Evolutionary conservation across 768 basidiomycete species (phyloP), one percentile per base, ranked within the genome.

Genomic region (Mycena alexandri): DNA sequence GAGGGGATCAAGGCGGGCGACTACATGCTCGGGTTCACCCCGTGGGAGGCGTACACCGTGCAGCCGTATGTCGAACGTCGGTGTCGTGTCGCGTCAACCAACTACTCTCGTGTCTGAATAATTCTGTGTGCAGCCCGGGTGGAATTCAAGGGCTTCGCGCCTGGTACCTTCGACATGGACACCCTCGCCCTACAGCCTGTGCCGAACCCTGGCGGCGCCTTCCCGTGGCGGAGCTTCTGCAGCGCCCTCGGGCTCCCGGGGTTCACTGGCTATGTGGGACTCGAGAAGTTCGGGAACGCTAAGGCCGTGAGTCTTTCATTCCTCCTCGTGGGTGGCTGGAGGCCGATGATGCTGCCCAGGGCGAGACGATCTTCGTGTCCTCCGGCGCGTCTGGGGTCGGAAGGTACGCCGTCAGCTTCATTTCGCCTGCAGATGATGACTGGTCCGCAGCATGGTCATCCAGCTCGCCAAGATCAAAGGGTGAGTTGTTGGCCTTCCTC

Each of bases 391-490:
- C 76, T 21, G 69, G 66, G 19, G 74, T 73, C 14, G 74, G 74
- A 61, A 63, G 52, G 74, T 75, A 56, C 16, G 57, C 16, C 3
- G 3, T 29, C 29, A 6, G 29, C n/a, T n/a, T n/a, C 3, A 29
- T 29, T 29, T 29, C 29, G 29, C 29, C 3, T 29, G 29, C 29
- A 3, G 29, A 29, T 6, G 29, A 3, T 6, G 29, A 29, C 3
- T 29, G 29, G 29, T 6, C 38, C 10, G 4, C 9, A 79, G 78
- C 24, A 61, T 80, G 47, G 77, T 79, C 7, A 63, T 77, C 13
- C 84, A 84, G 53, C 72, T 82, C 3, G 79, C 80, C 11, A 83
- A 83, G 52, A 66, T 61, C 1, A 75, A 79, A 14, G 38, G 38
- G 38, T 38, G 10, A 10, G 38, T 38, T 11, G 2, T 11, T 14